Percentiles rank a stretch among this genome's conserved stretches.
These are phyloP conservation scores for Starmerella asiatica DNA, from an alignment of 805 yeast species.

Conservation along the genomic window DNA sequence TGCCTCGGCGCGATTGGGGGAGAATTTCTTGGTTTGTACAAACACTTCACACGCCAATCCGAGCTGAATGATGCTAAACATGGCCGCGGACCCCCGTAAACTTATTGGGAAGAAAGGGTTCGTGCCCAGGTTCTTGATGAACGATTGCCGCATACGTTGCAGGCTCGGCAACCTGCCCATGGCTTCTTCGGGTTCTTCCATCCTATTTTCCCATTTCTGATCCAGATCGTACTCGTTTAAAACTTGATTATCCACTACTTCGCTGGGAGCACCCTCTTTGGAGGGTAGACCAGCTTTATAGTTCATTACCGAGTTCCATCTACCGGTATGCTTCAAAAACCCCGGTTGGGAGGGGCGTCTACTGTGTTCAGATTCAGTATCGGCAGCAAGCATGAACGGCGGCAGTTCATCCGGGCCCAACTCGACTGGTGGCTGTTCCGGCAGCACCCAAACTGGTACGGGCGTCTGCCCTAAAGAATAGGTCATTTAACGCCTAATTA, in stretches of 20 bases:
- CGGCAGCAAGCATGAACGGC: slow-evolving; percentile 9
- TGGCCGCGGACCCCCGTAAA: slow-evolving; percentile 46
- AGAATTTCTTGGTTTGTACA: slow-evolving; percentile 24
- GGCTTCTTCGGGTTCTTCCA: slow-evolving; percentile 6
- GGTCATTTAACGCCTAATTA: slow-evolving; percentile 9
- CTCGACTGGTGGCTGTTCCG: slow-evolving; percentile 7
- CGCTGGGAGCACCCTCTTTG: background rate
- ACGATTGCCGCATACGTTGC: slow-evolving; percentile 3
- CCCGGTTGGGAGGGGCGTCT: slow-evolving; percentile 1
- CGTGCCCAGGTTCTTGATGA: slow-evolving; percentile 37
- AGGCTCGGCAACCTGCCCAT: background rate
- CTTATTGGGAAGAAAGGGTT: slow-evolving; percentile 74
- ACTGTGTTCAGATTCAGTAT: background rate
- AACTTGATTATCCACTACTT: slow-evolving; percentile 8
- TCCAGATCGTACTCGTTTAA: slow-evolving; percentile 16
- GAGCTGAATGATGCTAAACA: slow-evolving; percentile 53
- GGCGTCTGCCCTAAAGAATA: slow-evolving; percentile 17
- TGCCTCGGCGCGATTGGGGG: background rate
- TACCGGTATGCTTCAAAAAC: slow-evolving; percentile 7
- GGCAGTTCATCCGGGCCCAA: slow-evolving; percentile 13
- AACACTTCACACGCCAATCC: slow-evolving; percentile 49
- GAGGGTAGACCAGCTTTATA: background rate
- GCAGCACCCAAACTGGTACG: slow-evolving; percentile 19
- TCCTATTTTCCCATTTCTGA: slow-evolving; percentile 18
- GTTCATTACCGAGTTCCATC: slow-evolving; percentile 15